A percentile compares a stretch with the other conserved stretches of the same genome.
Conservation (phyloP, 441 rosid genomes). For the Rhodomyrtus psidioides region DNA sequence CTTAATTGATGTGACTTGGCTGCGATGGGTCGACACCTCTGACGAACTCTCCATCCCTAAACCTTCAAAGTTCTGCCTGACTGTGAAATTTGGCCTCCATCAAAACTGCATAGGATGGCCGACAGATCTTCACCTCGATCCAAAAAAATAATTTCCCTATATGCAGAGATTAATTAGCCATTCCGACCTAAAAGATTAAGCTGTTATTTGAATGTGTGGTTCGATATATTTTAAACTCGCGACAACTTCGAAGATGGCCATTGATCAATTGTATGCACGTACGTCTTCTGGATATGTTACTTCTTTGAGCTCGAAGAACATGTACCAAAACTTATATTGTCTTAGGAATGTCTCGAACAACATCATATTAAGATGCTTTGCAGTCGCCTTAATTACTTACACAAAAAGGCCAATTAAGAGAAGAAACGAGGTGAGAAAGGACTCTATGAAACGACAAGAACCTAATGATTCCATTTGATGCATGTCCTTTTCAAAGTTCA, state of each 20-base stretch:
- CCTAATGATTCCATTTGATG: neutral
- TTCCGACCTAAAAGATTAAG: neutral
- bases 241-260: neutral
- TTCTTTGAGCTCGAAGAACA: neutral
- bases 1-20: neutral
- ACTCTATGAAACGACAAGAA: neutral
- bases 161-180: neutral
- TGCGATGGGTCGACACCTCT: neutral
- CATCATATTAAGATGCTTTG: neutral
- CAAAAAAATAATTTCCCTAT: neutral
- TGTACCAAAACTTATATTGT: neutral
- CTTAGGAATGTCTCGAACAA: neutral
- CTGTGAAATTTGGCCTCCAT: neutral
- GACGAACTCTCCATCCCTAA: neutral
- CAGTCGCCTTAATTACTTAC: neutral
- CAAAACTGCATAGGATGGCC: neutral
- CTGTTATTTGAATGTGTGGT: rapidly evolving
- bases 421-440: neutral
- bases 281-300: neutral
- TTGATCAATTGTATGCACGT: neutral
- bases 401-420: neutral
- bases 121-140: neutral
- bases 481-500: neutral
- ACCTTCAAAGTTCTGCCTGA: neutral
- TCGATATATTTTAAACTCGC: neutral